phyloP scores from a whole-genome alignment of 1,139 yeast species.

The Saccharomyces hybrid region DNA sequence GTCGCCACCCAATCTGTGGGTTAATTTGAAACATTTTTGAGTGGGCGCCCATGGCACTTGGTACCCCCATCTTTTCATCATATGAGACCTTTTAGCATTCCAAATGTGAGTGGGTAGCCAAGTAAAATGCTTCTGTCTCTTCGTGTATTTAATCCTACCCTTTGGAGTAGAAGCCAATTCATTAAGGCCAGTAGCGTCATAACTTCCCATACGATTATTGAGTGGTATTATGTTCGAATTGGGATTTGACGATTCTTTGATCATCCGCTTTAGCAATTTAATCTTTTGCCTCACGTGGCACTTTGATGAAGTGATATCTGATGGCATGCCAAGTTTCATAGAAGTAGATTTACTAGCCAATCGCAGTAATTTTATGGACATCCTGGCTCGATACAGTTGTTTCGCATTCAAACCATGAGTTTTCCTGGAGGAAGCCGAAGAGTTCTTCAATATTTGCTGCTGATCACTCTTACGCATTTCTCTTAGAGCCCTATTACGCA shows the following conservation, averaged over 20 bases:
- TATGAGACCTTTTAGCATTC: conserved; percentile 92
- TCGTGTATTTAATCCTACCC: conserved; percentile 49
- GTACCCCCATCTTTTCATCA: conserved; percentile 74
- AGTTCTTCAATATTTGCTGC: conserved; percentile 22
- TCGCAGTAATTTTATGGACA: conserved; percentile 46
- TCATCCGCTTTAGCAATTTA: conserved; percentile 31
- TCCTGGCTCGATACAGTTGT: conserved; percentile 46
- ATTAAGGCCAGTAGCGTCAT: conserved; percentile 52
- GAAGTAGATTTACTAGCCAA: conserved; percentile 48
- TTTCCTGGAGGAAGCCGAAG: conserved; percentile 17
- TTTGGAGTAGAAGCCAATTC: conserved; percentile 43
- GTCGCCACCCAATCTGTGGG: conserved; percentile 54
- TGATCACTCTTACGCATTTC: conserved; percentile 52
- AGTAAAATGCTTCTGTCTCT: conserved; percentile 57
- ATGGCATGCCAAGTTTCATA: conserved; percentile 37
- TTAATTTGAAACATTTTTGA: conserved; percentile 71
- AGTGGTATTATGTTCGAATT: not conserved
- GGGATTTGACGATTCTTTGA: conserved; percentile 23
- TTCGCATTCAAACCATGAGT: conserved; percentile 44
- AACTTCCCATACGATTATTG: conserved; percentile 53
- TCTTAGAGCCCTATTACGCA: conserved; percentile 62
- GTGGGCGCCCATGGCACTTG: conserved; percentile 78
- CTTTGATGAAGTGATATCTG: conserved; percentile 21
- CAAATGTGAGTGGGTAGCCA: conserved; percentile 95
- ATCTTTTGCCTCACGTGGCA: conserved; percentile 35